Evolutionary conservation across 148 eudicot genomes (phyloP).

Genomic region (Tetragonia tetragonoides): DNA sequence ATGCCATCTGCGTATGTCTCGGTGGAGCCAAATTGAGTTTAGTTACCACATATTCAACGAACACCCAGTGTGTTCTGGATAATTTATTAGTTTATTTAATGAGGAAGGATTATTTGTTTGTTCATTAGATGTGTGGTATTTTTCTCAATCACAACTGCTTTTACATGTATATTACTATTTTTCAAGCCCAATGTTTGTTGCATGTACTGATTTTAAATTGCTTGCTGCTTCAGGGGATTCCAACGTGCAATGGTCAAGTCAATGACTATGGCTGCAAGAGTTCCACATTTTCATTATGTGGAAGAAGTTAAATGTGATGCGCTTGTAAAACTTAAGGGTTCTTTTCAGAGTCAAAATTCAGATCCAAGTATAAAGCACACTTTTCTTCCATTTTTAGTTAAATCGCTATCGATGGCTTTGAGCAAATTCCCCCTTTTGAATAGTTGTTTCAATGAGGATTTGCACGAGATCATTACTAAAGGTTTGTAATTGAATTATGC

Average conservation of each 20-base stretch:
- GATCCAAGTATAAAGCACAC: conserved; percentile 85
- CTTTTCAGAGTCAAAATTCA: conserved; percentile 67
- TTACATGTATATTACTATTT: neutral
- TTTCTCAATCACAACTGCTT: too few relatives aligned
- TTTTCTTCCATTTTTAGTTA: conserved; percentile 82
- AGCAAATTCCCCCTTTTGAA: conserved; percentile 68
- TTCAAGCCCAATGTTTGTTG: neutral
- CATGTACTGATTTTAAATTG: neutral
- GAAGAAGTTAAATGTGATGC: conserved; percentile 84
- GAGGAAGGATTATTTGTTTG: too few relatives aligned
- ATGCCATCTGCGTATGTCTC: neutral
- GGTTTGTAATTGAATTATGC: conserved; percentile 36
- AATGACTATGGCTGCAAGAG: conserved; percentile 87
- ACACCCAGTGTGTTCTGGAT: neutral
- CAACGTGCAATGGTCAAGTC: conserved; percentile 98
- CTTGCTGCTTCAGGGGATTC: conserved; percentile 67
- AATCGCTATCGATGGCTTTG: conserved; percentile 83
- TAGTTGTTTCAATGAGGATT: conserved; percentile 74
- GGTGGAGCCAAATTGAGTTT: neutral
- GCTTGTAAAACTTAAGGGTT: conserved; percentile 64
- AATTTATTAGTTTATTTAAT: neutral
- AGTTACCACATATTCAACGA: neutral
- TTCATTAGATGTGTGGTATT: too few relatives aligned
- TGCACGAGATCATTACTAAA: conserved; percentile 63
- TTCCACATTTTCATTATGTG: conserved; percentile 94